Base-by-base conservation (phyloP, 2,329 filamentous ascomycete species). In the Neocatenulostroma microsporum region DNA sequence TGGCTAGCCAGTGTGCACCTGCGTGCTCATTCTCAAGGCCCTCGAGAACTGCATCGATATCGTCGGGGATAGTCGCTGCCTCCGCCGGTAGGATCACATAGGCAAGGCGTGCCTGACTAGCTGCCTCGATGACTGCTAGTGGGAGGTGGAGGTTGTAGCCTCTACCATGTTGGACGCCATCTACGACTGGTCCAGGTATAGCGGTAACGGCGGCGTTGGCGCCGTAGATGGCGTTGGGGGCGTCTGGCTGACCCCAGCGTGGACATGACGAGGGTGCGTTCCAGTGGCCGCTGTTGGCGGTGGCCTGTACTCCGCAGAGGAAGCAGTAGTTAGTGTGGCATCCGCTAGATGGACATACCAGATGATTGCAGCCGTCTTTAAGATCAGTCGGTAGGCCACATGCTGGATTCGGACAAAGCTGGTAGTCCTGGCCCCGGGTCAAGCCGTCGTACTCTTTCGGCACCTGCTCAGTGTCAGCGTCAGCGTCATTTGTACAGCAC, bases 241-340 rank as follows among this genome's bases (percentile, higher is more conserved):
- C n/a, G 18, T 17, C 31, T 8, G 31, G 31, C 5, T 23, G 31
- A 10, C 15, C 15, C 9, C 12, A 46, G 10, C 43, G 37, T 24
- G 43, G 43, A 18, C 43, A 46, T n/a, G n/a, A n/a, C 10, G 26
- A 26, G n/a, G 37, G 40, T 10, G 6, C n/a, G 17, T 21, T 23
- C 40, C 37, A 46, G 28, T 46, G 43, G 12, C 20, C 4, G 20
- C 3, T 18, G 26, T 17, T 15, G 23, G 27, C 7, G 29, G 34
- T 8, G n/a, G 33, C 15, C 30, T 10, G 10, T n/a, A 17, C 23
- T 18, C 42, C 45, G 23, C 45, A 47, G 20, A 43, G 17, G 27
- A 39, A 45, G 34, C 46, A 48, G 26, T 53, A 44, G 21, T 48
- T 24, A 3, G 46, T 42, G 3, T 37, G 30, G 15, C 50, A 49